Conservation (phyloP, 208 protist species). For the Phytomonas francai region DNA sequence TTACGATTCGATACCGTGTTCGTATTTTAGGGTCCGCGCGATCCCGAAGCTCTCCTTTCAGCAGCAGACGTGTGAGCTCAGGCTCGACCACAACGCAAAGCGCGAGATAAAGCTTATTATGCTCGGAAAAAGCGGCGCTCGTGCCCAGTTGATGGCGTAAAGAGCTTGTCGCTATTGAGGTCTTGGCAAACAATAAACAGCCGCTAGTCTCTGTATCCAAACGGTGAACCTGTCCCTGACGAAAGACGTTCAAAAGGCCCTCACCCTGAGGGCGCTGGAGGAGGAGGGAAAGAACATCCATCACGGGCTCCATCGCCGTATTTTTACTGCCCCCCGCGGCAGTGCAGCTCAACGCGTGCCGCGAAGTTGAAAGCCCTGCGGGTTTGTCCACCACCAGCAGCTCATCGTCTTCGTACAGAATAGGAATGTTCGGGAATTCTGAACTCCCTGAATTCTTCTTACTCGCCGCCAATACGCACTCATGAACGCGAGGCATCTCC, state of each 20-base stretch:
- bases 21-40: conserved; percentile 37
- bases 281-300: conserved; percentile 49
- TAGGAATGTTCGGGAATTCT: conserved; percentile 12
- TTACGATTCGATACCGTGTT: conserved; percentile 51
- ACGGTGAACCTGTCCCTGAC: conserved; percentile 76
- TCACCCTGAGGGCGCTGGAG: conserved; percentile 4
- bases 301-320: too few relatives aligned
- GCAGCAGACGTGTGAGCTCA: conserved; percentile 31
- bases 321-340: conserved; percentile 23
- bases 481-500: conserved; percentile 37
- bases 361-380: conserved; percentile 54
- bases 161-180: conserved; percentile 29
- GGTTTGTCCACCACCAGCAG: conserved; percentile 74
- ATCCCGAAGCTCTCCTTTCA: conserved; percentile 39
- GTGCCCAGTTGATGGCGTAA: conserved; percentile 81
- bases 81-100: conserved; percentile 71
- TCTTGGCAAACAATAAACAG: conserved; percentile 65
- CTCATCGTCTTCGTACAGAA: conserved; percentile 67
- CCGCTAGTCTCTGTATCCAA: conserved; percentile 75
- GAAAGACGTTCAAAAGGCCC: conserved; percentile 19
- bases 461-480: conserved; percentile 48
- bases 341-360: conserved; percentile 63
- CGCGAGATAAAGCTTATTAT: conserved; percentile 62
- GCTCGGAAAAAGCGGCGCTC: conserved; percentile 44
- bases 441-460: too few relatives aligned